Percentiles rank a stretch among this genome's conserved stretches.
These are phyloP conservation scores for Malus hybrid DNA, from an alignment of 331 rosid genomes.

Conservation along the genomic window DNA sequence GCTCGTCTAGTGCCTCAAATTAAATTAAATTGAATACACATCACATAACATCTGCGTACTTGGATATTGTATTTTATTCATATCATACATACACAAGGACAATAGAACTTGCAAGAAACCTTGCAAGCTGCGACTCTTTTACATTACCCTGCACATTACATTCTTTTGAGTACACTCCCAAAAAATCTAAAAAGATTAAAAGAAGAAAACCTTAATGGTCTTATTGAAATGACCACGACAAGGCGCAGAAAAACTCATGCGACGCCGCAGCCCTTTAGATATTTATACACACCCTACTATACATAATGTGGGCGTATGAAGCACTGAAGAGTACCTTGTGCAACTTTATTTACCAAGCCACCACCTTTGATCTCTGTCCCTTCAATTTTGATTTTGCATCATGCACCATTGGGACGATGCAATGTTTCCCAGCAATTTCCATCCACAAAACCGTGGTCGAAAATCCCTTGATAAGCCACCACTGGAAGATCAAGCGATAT, in stretches of 20 bases:
- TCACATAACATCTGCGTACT: too few relatives aligned
- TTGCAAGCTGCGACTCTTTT: too few relatives aligned
- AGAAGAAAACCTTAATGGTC: not conserved
- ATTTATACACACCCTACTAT: not conserved
- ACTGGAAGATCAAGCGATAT: constrained; percentile 57
- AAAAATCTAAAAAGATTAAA: too few relatives aligned
- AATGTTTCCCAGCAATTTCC: constrained; percentile 35
- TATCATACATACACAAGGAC: not conserved
- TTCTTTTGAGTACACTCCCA: not conserved
- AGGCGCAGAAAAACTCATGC: not conserved
- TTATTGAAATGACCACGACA: not conserved
- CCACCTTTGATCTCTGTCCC: not conserved
- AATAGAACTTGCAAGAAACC: not conserved
- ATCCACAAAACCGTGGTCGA: constrained; percentile 26
- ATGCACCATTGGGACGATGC: constrained; percentile 50
- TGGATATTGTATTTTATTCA: not conserved
- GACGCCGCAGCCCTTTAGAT: not conserved
- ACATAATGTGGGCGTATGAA: too few relatives aligned
- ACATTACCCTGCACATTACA: too few relatives aligned
- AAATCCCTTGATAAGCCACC: constrained; percentile 17
- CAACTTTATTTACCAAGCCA: not conserved
- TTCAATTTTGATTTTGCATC: constrained; percentile 11
- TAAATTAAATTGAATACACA: too few relatives aligned
- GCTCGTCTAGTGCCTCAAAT: too few relatives aligned
- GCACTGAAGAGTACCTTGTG: not conserved